A percentile compares a stretch with the other conserved stretches of the same genome.
Conservation (phyloP, 208 protist species). For the Wallacemonas sp. region DNA sequence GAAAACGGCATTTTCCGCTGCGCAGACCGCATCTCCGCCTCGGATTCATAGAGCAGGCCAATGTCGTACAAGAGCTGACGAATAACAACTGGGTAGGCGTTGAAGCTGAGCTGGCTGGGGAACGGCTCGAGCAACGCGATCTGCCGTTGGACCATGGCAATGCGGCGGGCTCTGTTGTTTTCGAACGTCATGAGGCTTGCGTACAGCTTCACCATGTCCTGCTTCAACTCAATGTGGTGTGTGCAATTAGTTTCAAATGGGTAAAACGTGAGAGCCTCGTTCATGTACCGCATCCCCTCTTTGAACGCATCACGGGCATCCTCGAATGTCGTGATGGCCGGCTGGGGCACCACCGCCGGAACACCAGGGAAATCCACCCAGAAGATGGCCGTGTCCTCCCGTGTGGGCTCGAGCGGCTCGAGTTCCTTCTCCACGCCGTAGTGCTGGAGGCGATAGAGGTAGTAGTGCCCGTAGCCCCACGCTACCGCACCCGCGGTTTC, state of each 20-base stretch:
- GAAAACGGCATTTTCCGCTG: slow-evolving; percentile 40
- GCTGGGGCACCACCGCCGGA: slow-evolving; percentile 26
- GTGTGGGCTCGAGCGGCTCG: background rate
- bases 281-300: slow-evolving; percentile 56
- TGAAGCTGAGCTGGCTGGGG: slow-evolving; percentile 82
- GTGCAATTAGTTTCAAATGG: slow-evolving; percentile 84
- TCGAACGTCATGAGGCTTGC: slow-evolving; percentile 66
- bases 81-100: slow-evolving; percentile 80
- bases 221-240: slow-evolving; percentile 76
- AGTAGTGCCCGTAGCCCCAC: slow-evolving; percentile 75
- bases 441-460: slow-evolving; percentile 69
- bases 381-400: slow-evolving; percentile 16
- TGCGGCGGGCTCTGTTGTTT: slow-evolving; percentile 44
- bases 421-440: slow-evolving; percentile 41
- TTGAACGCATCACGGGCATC: slow-evolving; percentile 81
- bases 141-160: slow-evolving; percentile 81
- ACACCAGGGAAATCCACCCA: slow-evolving; percentile 81
- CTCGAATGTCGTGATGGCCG: slow-evolving; percentile 59
- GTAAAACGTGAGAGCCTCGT: slow-evolving; percentile 74
- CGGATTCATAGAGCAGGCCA: slow-evolving; percentile 68
- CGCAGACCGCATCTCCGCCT: slow-evolving; percentile 60
- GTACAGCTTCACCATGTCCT: slow-evolving; percentile 72
- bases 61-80: slow-evolving; percentile 87
- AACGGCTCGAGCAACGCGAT: slow-evolving; percentile 63
- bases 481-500: slow-evolving; percentile 64